Percentiles rank a stretch among this genome's conserved stretches.
Conservation (phyloP, 2,329 filamentous ascomycete genomes). For the Trichoderma sp. region DNA sequence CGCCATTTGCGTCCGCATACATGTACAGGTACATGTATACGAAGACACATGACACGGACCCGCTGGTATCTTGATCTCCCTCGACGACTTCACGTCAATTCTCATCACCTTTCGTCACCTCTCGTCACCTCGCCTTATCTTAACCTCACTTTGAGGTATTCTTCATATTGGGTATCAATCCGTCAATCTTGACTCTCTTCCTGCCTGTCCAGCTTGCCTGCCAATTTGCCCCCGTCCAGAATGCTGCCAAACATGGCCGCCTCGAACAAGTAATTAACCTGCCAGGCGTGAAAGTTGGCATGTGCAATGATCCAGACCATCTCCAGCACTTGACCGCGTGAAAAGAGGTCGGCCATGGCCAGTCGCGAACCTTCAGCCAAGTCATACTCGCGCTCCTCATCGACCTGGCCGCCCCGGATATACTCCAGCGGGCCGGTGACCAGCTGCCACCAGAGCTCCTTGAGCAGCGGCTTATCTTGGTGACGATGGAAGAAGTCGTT, state of each 20-base stretch:
- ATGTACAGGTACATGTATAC: neutral
- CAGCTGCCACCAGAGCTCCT: conserved; percentile 25
- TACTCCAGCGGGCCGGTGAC: conserved; percentile 26
- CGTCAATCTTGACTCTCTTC: neutral
- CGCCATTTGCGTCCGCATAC: neutral
- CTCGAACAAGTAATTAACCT: conserved; percentile 35
- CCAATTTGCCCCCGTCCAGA: conserved; percentile 32
- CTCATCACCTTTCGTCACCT: neutral
- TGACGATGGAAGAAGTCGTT: conserved; percentile 18
- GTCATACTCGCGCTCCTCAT: conserved; percentile 23
- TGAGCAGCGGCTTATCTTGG: conserved; percentile 18
- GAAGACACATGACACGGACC: neutral
- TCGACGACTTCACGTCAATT: neutral
- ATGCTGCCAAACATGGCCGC: conserved; percentile 39
- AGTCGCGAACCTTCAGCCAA: conserved; percentile 24
- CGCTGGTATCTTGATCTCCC: neutral
- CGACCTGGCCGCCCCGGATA: conserved; percentile 23
- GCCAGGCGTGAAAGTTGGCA: conserved; percentile 33
- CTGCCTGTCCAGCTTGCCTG: conserved; percentile 33
- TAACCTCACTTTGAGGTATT: neutral
- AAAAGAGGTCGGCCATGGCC: conserved; percentile 29
- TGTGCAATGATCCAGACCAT: conserved; percentile 28
- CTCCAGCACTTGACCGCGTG: conserved; percentile 23
- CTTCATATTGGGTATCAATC: neutral
- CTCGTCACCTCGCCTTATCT: neutral